phyloP scores from a whole-genome alignment of 805 yeast genomes.

The Saturnispora mendoncae region DNA sequence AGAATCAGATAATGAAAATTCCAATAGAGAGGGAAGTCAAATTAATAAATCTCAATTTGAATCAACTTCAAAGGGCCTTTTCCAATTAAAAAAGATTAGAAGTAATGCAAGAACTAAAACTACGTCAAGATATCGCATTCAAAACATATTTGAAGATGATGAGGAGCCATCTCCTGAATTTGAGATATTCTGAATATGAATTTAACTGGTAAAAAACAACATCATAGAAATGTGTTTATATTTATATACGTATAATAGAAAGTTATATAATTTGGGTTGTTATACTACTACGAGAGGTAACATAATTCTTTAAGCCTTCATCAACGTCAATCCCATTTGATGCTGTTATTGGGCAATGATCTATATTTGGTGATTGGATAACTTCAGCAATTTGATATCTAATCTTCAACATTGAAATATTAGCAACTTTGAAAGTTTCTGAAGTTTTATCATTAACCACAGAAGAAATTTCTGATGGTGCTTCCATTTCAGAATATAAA shows the following conservation, averaged over 20 bases:
- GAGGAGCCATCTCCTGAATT: not conserved
- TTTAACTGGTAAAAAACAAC: no score
- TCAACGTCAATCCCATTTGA: slow-evolving; percentile 2
- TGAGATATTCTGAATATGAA: no score
- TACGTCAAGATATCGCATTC: no score
- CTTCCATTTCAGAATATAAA: not conserved
- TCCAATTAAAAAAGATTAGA: no score
- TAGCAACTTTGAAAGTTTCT: slow-evolving; percentile 15
- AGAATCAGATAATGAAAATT: no score
- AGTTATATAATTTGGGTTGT: slow-evolving; percentile 10
- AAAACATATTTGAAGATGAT: no score
- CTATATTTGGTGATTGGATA: slow-evolving; percentile 12
- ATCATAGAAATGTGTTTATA: not conserved
- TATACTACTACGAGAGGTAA: slow-evolving; percentile 12
- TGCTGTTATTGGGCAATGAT: slow-evolving; percentile 12
- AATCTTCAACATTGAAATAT: slow-evolving; percentile 12
- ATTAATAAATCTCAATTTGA: no score
- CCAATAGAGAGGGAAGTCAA: no score
- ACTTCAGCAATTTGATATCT: slow-evolving; percentile 10
- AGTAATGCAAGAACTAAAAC: no score
- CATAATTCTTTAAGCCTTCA: slow-evolving; percentile 4
- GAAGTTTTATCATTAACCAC: slow-evolving; percentile 6
- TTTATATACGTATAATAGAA: not conserved
- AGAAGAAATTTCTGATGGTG: slow-evolving; percentile 8
- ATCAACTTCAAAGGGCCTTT: no score